Conservation (phyloP, 192 early-diverging fungal genomes). For the Rhizoclosmatium globosum region DNA sequence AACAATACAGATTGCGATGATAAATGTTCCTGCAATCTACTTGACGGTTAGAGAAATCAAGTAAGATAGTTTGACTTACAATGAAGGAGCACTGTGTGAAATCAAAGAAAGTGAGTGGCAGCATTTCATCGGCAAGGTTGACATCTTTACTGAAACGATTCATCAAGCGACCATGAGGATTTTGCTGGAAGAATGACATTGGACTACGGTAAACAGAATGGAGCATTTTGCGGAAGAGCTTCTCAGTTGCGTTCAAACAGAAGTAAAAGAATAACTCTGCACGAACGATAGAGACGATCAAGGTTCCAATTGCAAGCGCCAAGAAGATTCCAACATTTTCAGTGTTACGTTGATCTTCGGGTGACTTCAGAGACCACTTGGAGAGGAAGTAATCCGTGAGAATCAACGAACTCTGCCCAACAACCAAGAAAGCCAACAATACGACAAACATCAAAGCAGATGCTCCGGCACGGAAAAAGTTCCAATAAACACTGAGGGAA, state of each 20-base stretch:
- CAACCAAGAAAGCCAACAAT: constrained; percentile 44
- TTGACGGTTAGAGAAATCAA: not conserved
- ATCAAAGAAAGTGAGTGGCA: constrained; percentile 59
- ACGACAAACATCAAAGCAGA: constrained; percentile 22
- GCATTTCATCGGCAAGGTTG: constrained; percentile 67
- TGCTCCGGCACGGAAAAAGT: constrained; percentile 53
- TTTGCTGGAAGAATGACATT: constrained; percentile 68
- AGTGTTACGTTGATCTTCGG: constrained; percentile 46
- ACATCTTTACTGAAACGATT: constrained; percentile 63
- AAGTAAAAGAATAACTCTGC: constrained; percentile 62
- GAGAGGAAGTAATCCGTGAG: constrained; percentile 66
- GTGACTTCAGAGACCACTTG: constrained; percentile 54
- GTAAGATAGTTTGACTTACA: constrained; percentile 52
- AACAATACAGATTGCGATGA: constrained; percentile 67
- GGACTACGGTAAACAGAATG: constrained; percentile 53
- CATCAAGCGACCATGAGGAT: constrained; percentile 71
- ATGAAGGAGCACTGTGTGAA: constrained; percentile 69
- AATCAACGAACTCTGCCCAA: constrained; percentile 47
- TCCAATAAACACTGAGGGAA: constrained; percentile 42
- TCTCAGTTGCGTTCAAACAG: constrained; percentile 44
- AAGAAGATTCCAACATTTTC: constrained; percentile 53
- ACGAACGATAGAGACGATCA: constrained; percentile 56
- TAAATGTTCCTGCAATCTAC: constrained; percentile 57
- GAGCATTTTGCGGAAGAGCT: constrained; percentile 53
- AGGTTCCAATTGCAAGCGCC: constrained; percentile 49